Percentiles rank a stretch among this genome's conserved stretches.
Evolutionary conservation across 345 rosid genomes (phyloP).

Genomic region (Syzygium aromaticum): DNA sequence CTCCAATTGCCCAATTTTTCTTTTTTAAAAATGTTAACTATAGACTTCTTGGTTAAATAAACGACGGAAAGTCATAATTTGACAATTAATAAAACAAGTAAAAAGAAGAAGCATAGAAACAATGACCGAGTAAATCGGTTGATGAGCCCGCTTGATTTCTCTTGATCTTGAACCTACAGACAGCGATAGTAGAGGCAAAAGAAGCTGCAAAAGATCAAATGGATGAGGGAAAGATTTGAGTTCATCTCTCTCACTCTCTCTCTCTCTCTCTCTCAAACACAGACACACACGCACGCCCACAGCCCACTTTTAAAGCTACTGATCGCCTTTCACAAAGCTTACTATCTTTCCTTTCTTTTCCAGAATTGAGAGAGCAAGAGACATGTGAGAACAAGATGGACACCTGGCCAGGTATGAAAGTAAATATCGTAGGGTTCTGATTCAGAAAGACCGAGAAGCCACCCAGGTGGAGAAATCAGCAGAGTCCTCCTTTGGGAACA

Average conservation of each 20-base stretch:
- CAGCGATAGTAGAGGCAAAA: neutral
- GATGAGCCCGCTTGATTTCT: neutral
- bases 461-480: neutral
- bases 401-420: neutral
- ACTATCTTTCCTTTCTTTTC: neutral
- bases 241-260: neutral
- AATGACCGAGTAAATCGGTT: neutral
- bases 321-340: neutral
- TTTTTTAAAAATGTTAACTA: neutral
- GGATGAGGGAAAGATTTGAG: neutral
- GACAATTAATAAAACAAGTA: neutral
- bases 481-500: neutral
- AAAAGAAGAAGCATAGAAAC: neutral
- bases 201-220: neutral
- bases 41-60: neutral
- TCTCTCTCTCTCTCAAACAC: neutral
- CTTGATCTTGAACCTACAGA: neutral
- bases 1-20: neutral
- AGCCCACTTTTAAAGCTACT: neutral
- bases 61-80: neutral
- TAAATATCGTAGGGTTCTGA: neutral
- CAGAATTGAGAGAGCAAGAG: neutral
- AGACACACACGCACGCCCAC: neutral
- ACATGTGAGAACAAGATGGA: neutral
- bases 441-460: neutral